A percentile compares a stretch with the other conserved stretches of the same genome.
Conservation (phyloP, 345 rosid species). For the Hibiscus syriacus region DNA sequence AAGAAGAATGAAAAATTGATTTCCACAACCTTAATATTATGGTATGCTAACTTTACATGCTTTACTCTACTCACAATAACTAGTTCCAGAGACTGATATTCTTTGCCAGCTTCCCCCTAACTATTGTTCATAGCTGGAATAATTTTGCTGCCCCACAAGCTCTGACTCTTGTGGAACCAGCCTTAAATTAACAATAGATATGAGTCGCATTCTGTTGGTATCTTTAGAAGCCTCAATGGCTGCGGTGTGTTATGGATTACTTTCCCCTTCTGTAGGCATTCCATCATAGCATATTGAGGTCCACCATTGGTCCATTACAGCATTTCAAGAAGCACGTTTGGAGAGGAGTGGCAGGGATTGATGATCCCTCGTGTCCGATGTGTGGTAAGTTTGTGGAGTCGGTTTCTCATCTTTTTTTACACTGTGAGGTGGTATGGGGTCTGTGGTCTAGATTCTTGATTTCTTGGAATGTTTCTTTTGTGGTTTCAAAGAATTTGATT, state of each 20-base stretch:
- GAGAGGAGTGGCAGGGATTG: too few species aligned
- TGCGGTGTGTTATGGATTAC: neutral
- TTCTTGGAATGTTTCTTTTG: too few species aligned
- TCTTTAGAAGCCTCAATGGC: neutral
- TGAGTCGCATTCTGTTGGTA: neutral
- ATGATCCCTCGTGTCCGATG: too few species aligned
- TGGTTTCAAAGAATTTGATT: too few species aligned
- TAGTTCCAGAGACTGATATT: neutral
- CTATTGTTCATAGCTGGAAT: neutral
- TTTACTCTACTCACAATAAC: neutral
- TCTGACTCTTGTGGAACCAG: neutral
- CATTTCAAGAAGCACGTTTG: neutral
- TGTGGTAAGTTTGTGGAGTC: too few species aligned
- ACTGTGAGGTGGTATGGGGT: too few species aligned
- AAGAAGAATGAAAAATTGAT: neutral
- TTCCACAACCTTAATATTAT: neutral
- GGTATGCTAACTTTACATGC: neutral
- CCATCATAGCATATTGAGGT: neutral
- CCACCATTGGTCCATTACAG: too few species aligned
- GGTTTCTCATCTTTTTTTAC: too few species aligned
- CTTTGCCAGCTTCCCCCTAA: neutral
- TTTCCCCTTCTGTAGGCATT: neutral
- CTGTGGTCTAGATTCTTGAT: too few species aligned
- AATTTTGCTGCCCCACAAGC: neutral
- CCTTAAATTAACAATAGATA: neutral